phyloP scores from a whole-genome alignment of 2,329 filamentous ascomycete genomes.

The Fusarium mexicanum region DNA sequence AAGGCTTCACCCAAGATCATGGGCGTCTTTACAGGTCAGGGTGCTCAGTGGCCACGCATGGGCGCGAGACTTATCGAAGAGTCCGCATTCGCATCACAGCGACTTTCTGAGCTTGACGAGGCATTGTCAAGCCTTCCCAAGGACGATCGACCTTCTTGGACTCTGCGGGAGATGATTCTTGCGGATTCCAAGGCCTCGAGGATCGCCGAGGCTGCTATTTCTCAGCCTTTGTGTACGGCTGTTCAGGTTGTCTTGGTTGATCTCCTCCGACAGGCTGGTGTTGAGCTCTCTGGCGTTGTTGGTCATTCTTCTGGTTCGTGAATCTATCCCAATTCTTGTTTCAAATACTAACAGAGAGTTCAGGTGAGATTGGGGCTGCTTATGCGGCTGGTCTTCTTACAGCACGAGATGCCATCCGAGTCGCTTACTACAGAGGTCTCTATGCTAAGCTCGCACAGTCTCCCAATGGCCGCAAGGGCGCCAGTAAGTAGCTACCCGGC shows the following conservation, averaged over 20 bases:
- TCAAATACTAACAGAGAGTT: rapidly evolving
- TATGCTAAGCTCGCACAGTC: not conserved
- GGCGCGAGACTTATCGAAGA: constrained; percentile 18
- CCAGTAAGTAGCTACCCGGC: rapidly evolving
- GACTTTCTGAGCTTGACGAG: not conserved
- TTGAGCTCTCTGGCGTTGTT: constrained; percentile 48
- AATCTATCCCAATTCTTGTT: rapidly evolving
- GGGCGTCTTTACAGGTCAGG: constrained; percentile 49
- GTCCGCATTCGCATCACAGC: not conserved
- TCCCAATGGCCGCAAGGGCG: not conserved
- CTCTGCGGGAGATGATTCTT: not conserved
- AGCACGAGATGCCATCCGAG: constrained; percentile 42
- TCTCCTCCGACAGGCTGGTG: constrained; percentile 45
- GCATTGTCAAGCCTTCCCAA: not conserved
- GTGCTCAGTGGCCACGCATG: constrained; percentile 49
- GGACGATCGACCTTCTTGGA: not conserved
- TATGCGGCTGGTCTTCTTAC: constrained; percentile 52
- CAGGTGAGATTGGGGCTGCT: constrained; percentile 54
- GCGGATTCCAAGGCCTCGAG: constrained; percentile 5
- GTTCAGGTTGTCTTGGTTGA: constrained; percentile 56
- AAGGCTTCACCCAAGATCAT: not conserved
- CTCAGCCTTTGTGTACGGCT: constrained; percentile 55
- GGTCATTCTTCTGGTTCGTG: constrained; percentile 54
- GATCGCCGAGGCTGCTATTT: constrained; percentile 36
- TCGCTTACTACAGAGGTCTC: constrained; percentile 40